Conservation (phyloP, 23 red algal species). For the Agarophyton chilense region DNA sequence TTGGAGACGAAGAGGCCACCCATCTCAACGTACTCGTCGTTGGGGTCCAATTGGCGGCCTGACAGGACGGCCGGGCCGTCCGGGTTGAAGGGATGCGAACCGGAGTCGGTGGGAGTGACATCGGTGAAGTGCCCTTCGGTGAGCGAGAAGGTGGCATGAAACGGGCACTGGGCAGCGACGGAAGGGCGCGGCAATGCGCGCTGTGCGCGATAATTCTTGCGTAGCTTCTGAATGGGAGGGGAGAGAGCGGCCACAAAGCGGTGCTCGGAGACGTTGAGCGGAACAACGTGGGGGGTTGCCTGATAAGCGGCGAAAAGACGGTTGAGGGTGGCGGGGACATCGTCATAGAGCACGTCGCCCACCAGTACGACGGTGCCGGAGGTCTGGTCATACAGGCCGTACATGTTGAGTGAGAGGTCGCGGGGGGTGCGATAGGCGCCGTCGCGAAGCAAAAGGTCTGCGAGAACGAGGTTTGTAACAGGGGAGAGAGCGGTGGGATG, state of each 20-base stretch:
- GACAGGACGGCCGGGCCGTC: conserved; percentile 24
- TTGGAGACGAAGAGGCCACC: conserved; percentile 60
- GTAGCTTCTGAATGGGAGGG: conserved; percentile 39
- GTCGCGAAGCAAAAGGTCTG: conserved; percentile 75
- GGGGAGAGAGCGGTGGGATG: conserved; percentile 4
- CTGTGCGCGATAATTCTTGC: conserved; percentile 28
- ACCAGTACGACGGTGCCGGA: conserved; percentile 66
- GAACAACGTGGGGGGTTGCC: neutral
- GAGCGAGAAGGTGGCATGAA: conserved; percentile 49
- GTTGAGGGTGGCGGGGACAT: conserved; percentile 5
- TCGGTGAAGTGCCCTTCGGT: conserved; percentile 52
- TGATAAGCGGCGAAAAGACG: conserved; percentile 39
- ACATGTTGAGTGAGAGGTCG: conserved; percentile 57
- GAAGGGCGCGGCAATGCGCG: neutral
- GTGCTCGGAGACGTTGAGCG: conserved; percentile 31
- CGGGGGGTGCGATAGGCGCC: conserved; percentile 75
- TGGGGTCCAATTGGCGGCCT: conserved; percentile 6
- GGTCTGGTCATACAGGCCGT: conserved; percentile 70
- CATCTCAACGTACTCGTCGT: conserved; percentile 76
- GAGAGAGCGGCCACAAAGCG: conserved; percentile 38
- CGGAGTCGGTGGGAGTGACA: conserved; percentile 5
- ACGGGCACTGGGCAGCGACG: conserved; percentile 41
- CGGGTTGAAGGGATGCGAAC: neutral
- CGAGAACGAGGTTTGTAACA: conserved; percentile 68
- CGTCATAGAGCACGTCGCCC: conserved; percentile 63